Evolutionary conservation across 805 yeast genomes (phyloP).

Genomic region (Candida jianshihensis): DNA sequence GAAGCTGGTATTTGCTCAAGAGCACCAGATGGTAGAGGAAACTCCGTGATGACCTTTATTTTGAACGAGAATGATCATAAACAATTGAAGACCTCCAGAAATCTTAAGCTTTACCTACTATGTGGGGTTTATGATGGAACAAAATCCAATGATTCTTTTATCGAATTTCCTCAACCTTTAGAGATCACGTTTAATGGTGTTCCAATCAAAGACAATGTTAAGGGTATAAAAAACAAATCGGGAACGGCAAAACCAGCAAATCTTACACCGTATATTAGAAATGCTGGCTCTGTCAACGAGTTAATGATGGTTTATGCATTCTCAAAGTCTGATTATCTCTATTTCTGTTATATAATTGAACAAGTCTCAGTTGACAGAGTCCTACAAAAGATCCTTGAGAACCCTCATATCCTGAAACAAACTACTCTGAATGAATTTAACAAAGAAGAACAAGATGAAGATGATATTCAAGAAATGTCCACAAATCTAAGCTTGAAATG

Average conservation of each 20-base stretch:
- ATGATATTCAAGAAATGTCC: slow-evolving; percentile 61
- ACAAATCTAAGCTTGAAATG: slow-evolving; percentile 66
- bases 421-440: slow-evolving; percentile 44
- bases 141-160: slow-evolving; percentile 22
- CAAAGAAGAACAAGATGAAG: slow-evolving; percentile 48
- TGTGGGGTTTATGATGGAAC: slow-evolving; percentile 39
- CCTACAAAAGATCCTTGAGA: slow-evolving; percentile 31
- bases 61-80: slow-evolving; percentile 36
- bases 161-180: slow-evolving; percentile 67
- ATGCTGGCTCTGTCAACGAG: slow-evolving; percentile 29
- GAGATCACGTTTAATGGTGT: slow-evolving; percentile 57
- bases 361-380: slow-evolving; percentile 34
- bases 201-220: slow-evolving; percentile 44
- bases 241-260: slow-evolving; percentile 85
- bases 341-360: slow-evolving; percentile 57
- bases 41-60: slow-evolving; percentile 34
- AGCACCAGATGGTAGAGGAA: slow-evolving; percentile 39
- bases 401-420: slow-evolving; percentile 46
- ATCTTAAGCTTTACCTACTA: slow-evolving; percentile 41
- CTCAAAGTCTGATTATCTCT: slow-evolving; percentile 40
- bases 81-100: slow-evolving; percentile 26
- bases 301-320: slow-evolving; percentile 54
- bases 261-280: slow-evolving; percentile 44
- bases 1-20: slow-evolving; percentile 38
- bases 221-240: slow-evolving; percentile 68